Evolutionary conservation across 129 eudicot species (phyloP).

Genomic region (Gnaphalium uliginosum): DNA sequence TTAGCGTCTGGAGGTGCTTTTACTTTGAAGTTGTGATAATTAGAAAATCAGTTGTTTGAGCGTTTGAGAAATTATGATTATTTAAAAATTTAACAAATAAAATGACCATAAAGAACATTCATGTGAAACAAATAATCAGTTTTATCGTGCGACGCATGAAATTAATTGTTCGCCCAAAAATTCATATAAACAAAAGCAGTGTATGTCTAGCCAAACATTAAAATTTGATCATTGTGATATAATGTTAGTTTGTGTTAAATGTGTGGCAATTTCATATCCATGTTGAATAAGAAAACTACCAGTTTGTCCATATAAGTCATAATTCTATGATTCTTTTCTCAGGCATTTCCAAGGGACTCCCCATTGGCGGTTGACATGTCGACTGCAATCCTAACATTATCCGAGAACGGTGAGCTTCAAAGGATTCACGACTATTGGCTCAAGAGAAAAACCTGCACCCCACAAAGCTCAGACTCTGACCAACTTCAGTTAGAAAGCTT

Average conservation of each 20-base stretch:
- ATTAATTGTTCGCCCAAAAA: too few species aligned
- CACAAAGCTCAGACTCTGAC: constrained; percentile 37
- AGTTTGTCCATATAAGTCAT: constrained; percentile 1
- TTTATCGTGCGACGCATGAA: too few species aligned
- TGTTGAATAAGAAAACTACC: not conserved
- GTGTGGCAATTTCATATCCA: too few species aligned
- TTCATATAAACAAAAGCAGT: too few species aligned
- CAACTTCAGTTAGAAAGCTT: constrained; percentile 71
- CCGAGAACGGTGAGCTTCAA: constrained; percentile 77
- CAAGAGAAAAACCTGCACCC: constrained; percentile 38
- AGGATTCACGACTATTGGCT: constrained; percentile 70
- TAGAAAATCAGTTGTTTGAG: not conserved
- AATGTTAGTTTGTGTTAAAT: not conserved
- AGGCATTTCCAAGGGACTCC: constrained; percentile 88
- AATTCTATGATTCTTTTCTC: not conserved
- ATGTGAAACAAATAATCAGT: not conserved
- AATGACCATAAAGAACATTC: not conserved
- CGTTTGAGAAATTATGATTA: not conserved
- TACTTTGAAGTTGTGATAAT: not conserved
- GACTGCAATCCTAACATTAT: constrained; percentile 67
- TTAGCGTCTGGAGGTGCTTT: not conserved
- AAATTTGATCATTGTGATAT: not conserved
- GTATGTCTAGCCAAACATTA: too few species aligned
- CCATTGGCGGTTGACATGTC: constrained; percentile 87
- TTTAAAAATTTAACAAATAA: too few species aligned